Conservation (phyloP, 805 yeast species). For the Teunomyces tritomae region DNA sequence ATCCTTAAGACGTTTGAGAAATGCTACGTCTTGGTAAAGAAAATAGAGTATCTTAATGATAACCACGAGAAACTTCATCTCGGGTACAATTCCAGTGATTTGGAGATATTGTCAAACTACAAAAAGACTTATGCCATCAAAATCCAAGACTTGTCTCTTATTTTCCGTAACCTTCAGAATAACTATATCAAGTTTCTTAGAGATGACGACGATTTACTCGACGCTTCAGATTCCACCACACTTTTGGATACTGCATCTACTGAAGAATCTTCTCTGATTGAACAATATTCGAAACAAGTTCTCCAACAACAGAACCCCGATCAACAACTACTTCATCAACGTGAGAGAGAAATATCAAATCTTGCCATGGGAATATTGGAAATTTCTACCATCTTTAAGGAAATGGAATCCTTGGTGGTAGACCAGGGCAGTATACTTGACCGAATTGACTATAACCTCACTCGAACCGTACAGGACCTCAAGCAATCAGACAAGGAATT, state of each 20-base stretch:
- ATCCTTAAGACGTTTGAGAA: slow-evolving; percentile 76
- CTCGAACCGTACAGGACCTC: slow-evolving; percentile 73
- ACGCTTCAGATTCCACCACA: slow-evolving; percentile 7
- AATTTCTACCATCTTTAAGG: slow-evolving; percentile 88
- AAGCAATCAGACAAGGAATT: slow-evolving; percentile 77
- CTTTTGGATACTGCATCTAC: slow-evolving; percentile 7
- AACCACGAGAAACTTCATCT: slow-evolving; percentile 42
- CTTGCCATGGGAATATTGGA: slow-evolving; percentile 94
- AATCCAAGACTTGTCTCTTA: slow-evolving; percentile 74
- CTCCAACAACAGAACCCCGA: slow-evolving; percentile 35
- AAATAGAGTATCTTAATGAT: slow-evolving; percentile 45
- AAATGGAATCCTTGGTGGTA: slow-evolving; percentile 84
- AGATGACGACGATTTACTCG: slow-evolving; percentile 63
- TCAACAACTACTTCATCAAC: slow-evolving; percentile 47
- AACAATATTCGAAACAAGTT: slow-evolving; percentile 52
- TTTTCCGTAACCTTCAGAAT: slow-evolving; percentile 83
- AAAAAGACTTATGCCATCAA: slow-evolving; percentile 81
- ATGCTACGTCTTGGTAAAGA: slow-evolving; percentile 74
- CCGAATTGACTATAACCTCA: slow-evolving; percentile 88
- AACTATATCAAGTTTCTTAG: slow-evolving; percentile 80
- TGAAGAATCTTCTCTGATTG: slow-evolving; percentile 38
- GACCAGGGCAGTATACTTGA: slow-evolving; percentile 96
- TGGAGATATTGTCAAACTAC: slow-evolving; percentile 71
- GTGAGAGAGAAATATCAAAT: slow-evolving; percentile 87
- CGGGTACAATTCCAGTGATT: slow-evolving; percentile 45